Percentiles rank a stretch among this genome's conserved stretches.
Evolutionary conservation across 1,284 basidiomycete species (phyloP).

Genomic region (Spongiforma sp.): DNA sequence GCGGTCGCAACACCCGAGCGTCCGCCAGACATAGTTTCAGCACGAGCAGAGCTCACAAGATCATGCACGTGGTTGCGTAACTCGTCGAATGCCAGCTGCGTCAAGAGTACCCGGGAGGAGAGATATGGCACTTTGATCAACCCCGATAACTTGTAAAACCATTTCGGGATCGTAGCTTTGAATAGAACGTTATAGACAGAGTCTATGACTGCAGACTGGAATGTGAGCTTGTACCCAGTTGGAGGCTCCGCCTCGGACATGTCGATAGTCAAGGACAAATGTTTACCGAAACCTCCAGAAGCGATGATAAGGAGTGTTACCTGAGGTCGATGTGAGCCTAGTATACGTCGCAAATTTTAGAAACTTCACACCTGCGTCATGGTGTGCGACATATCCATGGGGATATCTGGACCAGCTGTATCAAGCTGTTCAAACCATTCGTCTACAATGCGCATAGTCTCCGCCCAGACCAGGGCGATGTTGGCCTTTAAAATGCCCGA

Average conservation of each 20-base stretch:
- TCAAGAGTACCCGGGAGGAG: conserved; percentile 34
- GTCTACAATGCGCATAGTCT: conserved; percentile 45
- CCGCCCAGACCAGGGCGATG: conserved; percentile 49
- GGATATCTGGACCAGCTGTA: conserved; percentile 11
- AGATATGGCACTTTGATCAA: conserved; percentile 41
- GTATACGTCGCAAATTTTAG: neutral
- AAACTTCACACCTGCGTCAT: conserved; percentile 32
- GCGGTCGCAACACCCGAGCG: conserved; percentile 35
- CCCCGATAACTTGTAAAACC: conserved; percentile 36
- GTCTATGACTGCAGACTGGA: conserved; percentile 40
- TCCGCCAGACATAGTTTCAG: conserved; percentile 35
- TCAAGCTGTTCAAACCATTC: conserved; percentile 52
- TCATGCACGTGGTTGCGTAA: conserved; percentile 46
- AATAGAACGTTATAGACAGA: conserved; percentile 37
- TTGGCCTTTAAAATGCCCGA: conserved; percentile 39
- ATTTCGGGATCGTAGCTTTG: conserved; percentile 38
- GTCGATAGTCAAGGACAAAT: conserved; percentile 39
- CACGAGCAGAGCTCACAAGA: conserved; percentile 41
- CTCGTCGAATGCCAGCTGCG: conserved; percentile 38
- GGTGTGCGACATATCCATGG: conserved; percentile 38
- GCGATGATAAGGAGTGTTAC: conserved; percentile 46
- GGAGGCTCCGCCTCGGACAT: conserved; percentile 30
- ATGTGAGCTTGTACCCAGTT: conserved; percentile 38
- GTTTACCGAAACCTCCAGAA: conserved; percentile 48
- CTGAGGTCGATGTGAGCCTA: conserved; percentile 22